Evolutionary conservation across 441 rosid genomes (phyloP), one percentile per base, ranked within the genome.

Genomic region (Caryocar brasiliense): DNA sequence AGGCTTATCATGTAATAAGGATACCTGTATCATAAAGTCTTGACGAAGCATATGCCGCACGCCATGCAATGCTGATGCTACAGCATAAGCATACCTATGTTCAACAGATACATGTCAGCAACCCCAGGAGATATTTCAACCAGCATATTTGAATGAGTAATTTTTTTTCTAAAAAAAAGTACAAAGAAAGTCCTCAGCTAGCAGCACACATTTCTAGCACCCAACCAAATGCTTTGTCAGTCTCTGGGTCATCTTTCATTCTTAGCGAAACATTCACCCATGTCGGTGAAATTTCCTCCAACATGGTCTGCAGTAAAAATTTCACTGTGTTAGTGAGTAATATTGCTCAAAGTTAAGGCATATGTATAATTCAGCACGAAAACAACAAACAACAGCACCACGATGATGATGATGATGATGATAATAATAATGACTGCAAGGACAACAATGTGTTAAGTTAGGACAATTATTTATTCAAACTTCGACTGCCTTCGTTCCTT

Each of bases 191-290:
- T 20, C 23, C 21, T 24, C 4, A 48, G 3, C 12, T 8, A 49
- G 15, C 42, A 59, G n/a, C 95, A 74, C 61, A 85, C 95, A 85
- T 85, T 75, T 85, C 95, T 47, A 80, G 73, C 48, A 85, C 95
- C 95, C 95, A 85, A 65, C 90, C 95, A 69, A 82, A 85, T 37
- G 72, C 82, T 61, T 78, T 80, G 43, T 85, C 94, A 2, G 87
- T 74, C 57, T 66, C 79, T 3, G 69, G 73, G 23, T 85, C 90
- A 46, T 82, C 79, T 67, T 85, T 85, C 90, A 85, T 85, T 67
- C 69, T 74, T 40, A 82, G 61, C 0, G 95, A 85, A 38, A 85
- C 44, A 69, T 85, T 85, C 80, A 85, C 70, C 94, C 94, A 85
- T 21, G 85, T 80, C 13, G 85, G 87, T 18, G 94, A 56, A 67